Evolutionary conservation across 2,329 filamentous ascomycete species (phyloP).

Genomic region (Alternaria sp.): DNA sequence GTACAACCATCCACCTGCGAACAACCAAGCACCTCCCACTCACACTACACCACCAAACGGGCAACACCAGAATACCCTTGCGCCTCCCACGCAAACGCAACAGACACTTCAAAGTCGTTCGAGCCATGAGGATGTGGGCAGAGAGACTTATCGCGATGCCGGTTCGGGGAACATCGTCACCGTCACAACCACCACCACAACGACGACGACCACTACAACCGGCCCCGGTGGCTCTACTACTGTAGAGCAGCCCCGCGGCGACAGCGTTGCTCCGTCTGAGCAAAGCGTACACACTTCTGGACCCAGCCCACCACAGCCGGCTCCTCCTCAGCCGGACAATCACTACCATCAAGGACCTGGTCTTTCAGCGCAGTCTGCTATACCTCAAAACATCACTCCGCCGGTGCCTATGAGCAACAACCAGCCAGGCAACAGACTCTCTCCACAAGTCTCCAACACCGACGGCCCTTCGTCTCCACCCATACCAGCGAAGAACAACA

Average conservation of each 20-base stretch:
- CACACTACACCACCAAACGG: conserved; percentile 8
- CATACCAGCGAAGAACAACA: conserved; percentile 45
- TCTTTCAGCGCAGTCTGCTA: conserved; percentile 19
- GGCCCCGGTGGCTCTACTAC: conserved; percentile 44
- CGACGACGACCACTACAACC: conserved; percentile 45
- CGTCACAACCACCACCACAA: conserved; percentile 45
- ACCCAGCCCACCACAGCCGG: conserved; percentile 42
- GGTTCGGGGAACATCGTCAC: conserved; percentile 44
- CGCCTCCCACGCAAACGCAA: conserved; percentile 18
- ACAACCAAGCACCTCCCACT: conserved; percentile 21
- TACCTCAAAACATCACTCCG: conserved; percentile 13
- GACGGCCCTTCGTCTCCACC: conserved; percentile 34
- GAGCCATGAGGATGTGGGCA: conserved; percentile 34
- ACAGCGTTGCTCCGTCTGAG: conserved; percentile 18
- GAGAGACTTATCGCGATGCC: conserved; percentile 40
- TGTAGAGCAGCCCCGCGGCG: conserved; percentile 34
- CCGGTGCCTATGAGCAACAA: conserved; percentile 4
- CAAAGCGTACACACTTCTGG: conserved; percentile 42
- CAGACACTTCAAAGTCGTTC: conserved; percentile 22
- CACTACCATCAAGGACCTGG: conserved; percentile 18
- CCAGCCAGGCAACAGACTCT: conserved; percentile 1
- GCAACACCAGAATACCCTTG: conserved; percentile 16
- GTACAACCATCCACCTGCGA: conserved; percentile 22
- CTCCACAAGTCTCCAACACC: conserved; percentile 15
- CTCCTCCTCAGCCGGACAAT: conserved; percentile 23